Evolutionary conservation across 345 rosid genomes (phyloP).

Genomic region (Acer negundo): DNA sequence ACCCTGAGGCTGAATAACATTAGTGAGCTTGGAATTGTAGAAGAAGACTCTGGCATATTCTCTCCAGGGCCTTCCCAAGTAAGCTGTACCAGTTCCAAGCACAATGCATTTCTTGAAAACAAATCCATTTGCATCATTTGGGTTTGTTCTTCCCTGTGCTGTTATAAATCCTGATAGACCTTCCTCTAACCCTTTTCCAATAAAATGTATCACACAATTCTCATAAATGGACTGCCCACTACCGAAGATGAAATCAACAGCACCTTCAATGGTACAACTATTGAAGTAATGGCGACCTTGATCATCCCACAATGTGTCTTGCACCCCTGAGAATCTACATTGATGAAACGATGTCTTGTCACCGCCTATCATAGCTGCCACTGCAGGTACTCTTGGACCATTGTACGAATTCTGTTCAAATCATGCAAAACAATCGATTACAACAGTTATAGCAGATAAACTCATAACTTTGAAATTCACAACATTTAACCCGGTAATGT

Average conservation of each 20-base stretch:
- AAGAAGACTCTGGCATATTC: constrained; percentile 50
- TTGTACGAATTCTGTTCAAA: constrained; percentile 65
- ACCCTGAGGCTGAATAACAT: constrained; percentile 37
- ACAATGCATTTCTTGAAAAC: constrained; percentile 56
- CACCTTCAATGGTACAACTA: constrained; percentile 68
- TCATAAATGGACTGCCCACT: constrained; percentile 72
- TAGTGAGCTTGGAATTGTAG: constrained; percentile 34
- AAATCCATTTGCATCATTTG: constrained; percentile 46
- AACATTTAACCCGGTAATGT: no score
- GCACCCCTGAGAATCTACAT: constrained; percentile 65
- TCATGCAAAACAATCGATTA: background rate
- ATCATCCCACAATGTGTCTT: constrained; percentile 83
- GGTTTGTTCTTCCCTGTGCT: constrained; percentile 52
- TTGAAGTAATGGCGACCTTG: constrained; percentile 71
- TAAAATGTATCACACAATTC: constrained; percentile 51
- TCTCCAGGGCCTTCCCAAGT: constrained; percentile 67
- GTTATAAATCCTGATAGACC: constrained; percentile 52
- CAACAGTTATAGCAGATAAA: constrained; percentile 8
- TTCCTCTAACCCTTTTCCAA: constrained; percentile 35
- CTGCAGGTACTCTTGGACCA: constrained; percentile 50
- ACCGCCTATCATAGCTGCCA: constrained; percentile 65
- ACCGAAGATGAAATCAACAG: constrained; percentile 89
- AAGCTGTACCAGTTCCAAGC: constrained; percentile 36
- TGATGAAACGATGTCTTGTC: constrained; percentile 60
- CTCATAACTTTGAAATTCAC: no score